These are phyloP conservation scores for Blastomyces gilchristii DNA, from an alignment of 2,329 filamentous ascomycete species.

Conservation along the genomic window DNA sequence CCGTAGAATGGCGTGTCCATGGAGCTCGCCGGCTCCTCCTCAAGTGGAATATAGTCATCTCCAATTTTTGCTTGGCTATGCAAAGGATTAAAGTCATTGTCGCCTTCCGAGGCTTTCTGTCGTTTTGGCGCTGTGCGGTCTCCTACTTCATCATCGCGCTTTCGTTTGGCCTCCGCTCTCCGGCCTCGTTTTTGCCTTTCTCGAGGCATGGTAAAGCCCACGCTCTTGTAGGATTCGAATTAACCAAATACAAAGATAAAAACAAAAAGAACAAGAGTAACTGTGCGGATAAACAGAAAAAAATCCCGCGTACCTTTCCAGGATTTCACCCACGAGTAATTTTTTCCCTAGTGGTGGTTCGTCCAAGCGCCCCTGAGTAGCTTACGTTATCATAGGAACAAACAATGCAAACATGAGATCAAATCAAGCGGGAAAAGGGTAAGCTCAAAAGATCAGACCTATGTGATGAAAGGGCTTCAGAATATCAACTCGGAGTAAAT, in stretches of 20 bases:
- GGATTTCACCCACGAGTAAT: no score
- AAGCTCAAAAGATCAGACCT: not conserved
- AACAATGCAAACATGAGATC: not conserved
- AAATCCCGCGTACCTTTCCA: not conserved
- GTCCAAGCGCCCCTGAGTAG: constrained; percentile 22
- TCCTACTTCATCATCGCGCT: constrained; percentile 29
- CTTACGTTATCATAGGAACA: constrained; percentile 1
- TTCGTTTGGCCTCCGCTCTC: constrained; percentile 33
- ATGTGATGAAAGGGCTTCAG: not conserved
- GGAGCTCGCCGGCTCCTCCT: constrained; percentile 11
- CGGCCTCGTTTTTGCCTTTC: constrained; percentile 40
- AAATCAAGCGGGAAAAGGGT: not conserved
- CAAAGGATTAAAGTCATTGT: constrained; percentile 13
- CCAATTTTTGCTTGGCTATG: constrained; percentile 20
- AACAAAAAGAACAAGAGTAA: not conserved
- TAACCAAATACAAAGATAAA: not conserved
- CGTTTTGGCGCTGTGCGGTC: constrained; percentile 31
- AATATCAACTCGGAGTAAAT: not conserved
- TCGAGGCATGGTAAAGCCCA: constrained; percentile 32
- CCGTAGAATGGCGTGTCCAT: constrained; percentile 74
- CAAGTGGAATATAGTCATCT: constrained; percentile 33
- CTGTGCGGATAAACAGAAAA: not conserved
- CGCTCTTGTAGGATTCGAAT: not conserved
- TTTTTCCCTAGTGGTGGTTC: constrained; percentile 26
- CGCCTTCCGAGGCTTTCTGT: constrained; percentile 23